Base-by-base conservation (phyloP, 2,329 filamentous ascomycete species). In the Apiospora arundinis region DNA sequence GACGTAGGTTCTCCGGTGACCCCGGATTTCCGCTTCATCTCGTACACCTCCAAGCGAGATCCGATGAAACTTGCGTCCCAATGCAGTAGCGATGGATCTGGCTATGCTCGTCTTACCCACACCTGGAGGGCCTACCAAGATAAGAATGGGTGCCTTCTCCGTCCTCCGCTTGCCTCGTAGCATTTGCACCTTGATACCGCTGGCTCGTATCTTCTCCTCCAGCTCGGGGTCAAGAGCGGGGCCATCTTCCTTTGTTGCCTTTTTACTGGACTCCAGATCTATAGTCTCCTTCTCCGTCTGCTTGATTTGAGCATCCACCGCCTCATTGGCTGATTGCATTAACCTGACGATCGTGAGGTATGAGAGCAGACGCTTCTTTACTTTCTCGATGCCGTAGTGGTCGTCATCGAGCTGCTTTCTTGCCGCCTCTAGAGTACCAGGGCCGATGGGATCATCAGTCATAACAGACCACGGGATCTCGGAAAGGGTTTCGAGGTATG, bases 81-180 rank as follows among this genome's bases (percentile, higher is more conserved):
- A 87, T 1, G 96, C 95, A 21, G 93, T 93, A 1, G 96, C 96
- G 32, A 99, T 92, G 1, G 95, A 98, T 77, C 95, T 94, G 42
- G 96, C 96, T 65, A 99, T 86, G 77, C 94, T 97, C 0, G 96
- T 99, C 87, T 99, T 99, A 74, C 96, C 96, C 3, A 95, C 95
- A 67, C 96, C 96, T 1, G 96, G 96, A 16, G 96, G 96, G 0
- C 96, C 96, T 49, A 97, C 93, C 11, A 99, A 89, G 12, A 99
- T 90, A 74, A 99, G 87, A 74, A 99, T 99, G 0, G 96, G 96
- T 1, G 96, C 98, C 83, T 96, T 98, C 84, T 99, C 96, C 11
- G 94, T 89, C 90, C 95, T 93, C 65, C 92, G 92, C 85, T 94
- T 95, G 75, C 91, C 91, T 81, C 92, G 92, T 67, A 97, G 85